A percentile compares a stretch with the other conserved stretches of the same genome.
Evolutionary conservation across 148 eudicot genomes (phyloP).

Genomic region (Spergularia marina): DNA sequence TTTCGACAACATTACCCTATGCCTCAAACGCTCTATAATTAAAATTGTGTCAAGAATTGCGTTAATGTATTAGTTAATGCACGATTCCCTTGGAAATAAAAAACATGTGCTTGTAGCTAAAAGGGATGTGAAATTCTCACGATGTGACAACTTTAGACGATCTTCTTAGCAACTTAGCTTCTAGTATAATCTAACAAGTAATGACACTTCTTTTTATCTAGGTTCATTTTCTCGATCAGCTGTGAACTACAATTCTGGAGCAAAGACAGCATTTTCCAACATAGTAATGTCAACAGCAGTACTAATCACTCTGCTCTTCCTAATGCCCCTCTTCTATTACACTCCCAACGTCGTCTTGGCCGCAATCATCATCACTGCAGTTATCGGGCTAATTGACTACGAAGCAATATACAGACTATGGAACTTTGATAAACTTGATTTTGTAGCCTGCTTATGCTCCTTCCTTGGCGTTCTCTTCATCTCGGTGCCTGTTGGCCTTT

Average conservation of each 20-base stretch:
- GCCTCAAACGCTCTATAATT: neutral
- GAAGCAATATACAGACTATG: constrained; percentile 52
- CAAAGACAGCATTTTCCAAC: constrained; percentile 77
- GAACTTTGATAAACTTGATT: constrained; percentile 89
- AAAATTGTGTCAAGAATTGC: no score
- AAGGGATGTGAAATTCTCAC: no score
- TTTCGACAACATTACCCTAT: neutral
- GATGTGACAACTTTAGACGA: no score
- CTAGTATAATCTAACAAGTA: no score
- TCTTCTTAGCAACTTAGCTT: no score
- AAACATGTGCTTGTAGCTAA: no score
- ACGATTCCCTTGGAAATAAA: no score
- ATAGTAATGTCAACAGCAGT: constrained; percentile 76
- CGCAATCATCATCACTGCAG: constrained; percentile 83
- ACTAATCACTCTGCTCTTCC: constrained; percentile 71
- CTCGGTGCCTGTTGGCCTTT: constrained; percentile 78
- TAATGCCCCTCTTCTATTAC: constrained; percentile 81
- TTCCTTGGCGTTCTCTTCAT: constrained; percentile 88
- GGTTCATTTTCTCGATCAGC: constrained; percentile 94
- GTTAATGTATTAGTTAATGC: no score
- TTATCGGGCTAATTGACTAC: constrained; percentile 76
- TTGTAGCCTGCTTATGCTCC: constrained; percentile 66
- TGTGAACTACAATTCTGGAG: constrained; percentile 87
- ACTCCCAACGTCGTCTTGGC: constrained; percentile 78
- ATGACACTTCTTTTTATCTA: constrained; percentile 10